Conservation (phyloP, 2,329 filamentous ascomycete species). For the Fusarium hainanense region DNA sequence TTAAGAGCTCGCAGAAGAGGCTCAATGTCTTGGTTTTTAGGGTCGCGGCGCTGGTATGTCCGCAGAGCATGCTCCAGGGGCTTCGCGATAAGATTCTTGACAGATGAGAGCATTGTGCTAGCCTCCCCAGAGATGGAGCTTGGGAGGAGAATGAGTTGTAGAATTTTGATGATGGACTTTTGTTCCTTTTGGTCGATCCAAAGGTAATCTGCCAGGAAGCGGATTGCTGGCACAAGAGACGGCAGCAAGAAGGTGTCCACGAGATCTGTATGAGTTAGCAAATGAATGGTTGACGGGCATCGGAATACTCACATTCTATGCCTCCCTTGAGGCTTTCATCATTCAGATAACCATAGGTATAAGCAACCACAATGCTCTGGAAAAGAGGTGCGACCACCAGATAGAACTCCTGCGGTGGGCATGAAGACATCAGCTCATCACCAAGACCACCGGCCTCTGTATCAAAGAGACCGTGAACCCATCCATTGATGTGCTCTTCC, state of each 20-base stretch:
- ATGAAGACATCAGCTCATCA: constrained; percentile 84
- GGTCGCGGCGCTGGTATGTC: constrained; percentile 73
- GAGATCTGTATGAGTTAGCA: constrained; percentile 63
- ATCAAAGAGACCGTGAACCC: constrained; percentile 83
- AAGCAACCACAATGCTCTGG: constrained; percentile 77
- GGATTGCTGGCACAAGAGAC: constrained; percentile 77
- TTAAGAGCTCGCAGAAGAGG: constrained; percentile 74
- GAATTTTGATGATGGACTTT: constrained; percentile 75
- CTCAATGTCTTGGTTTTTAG: constrained; percentile 75
- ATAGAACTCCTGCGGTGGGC: constrained; percentile 85
- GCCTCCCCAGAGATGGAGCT: constrained; percentile 78
- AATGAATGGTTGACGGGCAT: fast-evolving
- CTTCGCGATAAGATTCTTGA: constrained; percentile 77
- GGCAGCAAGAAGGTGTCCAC: constrained; percentile 85
- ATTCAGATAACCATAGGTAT: constrained; percentile 71
- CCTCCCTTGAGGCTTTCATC: constrained; percentile 79
- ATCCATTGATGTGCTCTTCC: constrained; percentile 73
- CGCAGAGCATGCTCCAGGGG: constrained; percentile 75
- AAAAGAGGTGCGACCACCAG: constrained; percentile 81
- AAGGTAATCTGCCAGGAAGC: constrained; percentile 76
- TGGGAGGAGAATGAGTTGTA: constrained; percentile 78
- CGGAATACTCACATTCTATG: constrained; percentile 72
- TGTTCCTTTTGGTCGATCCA: constrained; percentile 74
- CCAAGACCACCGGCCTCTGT: constrained; percentile 77
- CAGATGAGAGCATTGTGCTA: constrained; percentile 74